Conservation (phyloP, 1,284 basidiomycete genomes). For the Microbotryomycetes sp. region DNA sequence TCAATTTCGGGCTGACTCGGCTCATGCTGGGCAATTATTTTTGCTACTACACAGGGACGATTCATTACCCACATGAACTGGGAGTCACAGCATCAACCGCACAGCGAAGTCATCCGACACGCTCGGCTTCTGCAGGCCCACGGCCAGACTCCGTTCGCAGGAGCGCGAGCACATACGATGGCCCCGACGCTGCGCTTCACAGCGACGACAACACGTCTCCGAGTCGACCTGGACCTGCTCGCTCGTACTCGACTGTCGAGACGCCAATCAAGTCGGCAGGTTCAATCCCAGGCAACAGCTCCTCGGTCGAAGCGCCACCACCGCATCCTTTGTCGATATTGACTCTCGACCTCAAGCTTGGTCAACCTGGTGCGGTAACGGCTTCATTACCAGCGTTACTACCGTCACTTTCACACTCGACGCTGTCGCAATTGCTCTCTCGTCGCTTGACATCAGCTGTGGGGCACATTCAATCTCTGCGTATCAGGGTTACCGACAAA, state of each 20-base stretch:
- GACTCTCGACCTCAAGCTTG: slow-evolving; percentile 86
- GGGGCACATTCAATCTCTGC: slow-evolving; percentile 76
- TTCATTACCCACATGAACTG: slow-evolving; percentile 37
- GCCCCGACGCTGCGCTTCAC: background rate
- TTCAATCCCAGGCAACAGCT: background rate
- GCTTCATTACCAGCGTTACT: slow-evolving; percentile 67
- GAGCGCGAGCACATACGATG: background rate
- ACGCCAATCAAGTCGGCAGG: slow-evolving; percentile 11
- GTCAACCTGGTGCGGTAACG: slow-evolving; percentile 52
- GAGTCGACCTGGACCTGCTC: slow-evolving; percentile 11
- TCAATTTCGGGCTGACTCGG: background rate
- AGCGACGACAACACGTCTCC: background rate
- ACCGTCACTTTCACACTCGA: slow-evolving; percentile 87
- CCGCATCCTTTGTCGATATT: slow-evolving; percentile 52
- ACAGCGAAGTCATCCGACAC: slow-evolving; percentile 3
- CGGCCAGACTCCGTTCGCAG: slow-evolving; percentile 10
- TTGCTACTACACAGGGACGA: slow-evolving; percentile 26
- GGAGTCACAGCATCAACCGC: slow-evolving; percentile 19
- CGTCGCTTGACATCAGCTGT: slow-evolving; percentile 73
- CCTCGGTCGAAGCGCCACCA: slow-evolving; percentile 1
- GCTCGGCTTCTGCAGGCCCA: background rate
- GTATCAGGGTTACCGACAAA: slow-evolving; percentile 78
- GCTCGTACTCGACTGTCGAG: slow-evolving; percentile 17
- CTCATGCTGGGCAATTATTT: background rate
- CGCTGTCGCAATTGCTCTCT: slow-evolving; percentile 86